Base-by-base conservation (phyloP, 805 yeast genomes). In the Jamesozyma rosinii region DNA sequence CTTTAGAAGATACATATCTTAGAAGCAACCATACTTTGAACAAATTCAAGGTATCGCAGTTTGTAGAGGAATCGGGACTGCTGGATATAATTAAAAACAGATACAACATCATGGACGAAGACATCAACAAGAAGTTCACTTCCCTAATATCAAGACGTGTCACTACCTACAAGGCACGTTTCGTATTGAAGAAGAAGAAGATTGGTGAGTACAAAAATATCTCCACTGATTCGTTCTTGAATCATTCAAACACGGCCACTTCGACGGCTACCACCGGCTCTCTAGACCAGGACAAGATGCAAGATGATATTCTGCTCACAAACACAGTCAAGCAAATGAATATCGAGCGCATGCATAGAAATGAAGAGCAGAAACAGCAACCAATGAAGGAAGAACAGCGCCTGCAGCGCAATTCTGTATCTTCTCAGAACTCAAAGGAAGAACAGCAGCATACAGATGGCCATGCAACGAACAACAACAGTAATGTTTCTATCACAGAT, bases 91-190 rank as follows among this genome's bases (percentile, higher is more conserved):
- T 62, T 19, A 58, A 54, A 44, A 50, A 53, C 35, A 44, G 64
- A 38, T 62, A 61, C 45, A 59, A 61, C 19, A 44, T 62, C 15
- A 42, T 55, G 2, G 59, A 57, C 35, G 49, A 52, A 20, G 66
- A 61, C 38, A 48, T 61, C n/a, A 60, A 53, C 33, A 59, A 59
- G 43, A 57, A 51, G 38, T 48, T 62, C 41, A 46, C 54, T 14
- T 50, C 59, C 11, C 51, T 55, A 35, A 61, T 62, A 15, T 55
- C 63, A 4, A 56, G 65, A 48, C 58, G 64, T 40, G 61, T 62
- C 11, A 61, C 65, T 20, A 59, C 65, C 5, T 62, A 61, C 42
- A 62, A 62, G 37, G 64, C 66, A 14, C 50, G 66, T 35, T 59
- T 61, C 38, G 63, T 61, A 5, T 42, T 57, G 37, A 62, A 61